Conservation (phyloP, 140 eudicot genomes). For the Cichorium intybus region DNA sequence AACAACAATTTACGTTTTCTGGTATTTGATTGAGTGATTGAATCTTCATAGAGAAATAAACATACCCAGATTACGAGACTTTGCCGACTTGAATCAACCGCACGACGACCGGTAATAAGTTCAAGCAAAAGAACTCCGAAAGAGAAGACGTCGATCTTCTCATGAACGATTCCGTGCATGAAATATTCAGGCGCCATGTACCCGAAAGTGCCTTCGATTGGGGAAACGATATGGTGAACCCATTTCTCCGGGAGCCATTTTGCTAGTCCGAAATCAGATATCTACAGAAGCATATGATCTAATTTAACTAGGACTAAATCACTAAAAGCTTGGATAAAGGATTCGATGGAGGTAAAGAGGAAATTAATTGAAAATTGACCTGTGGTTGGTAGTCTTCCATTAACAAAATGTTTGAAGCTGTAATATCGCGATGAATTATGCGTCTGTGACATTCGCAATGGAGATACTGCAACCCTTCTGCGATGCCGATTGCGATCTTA, state of each 20-base stretch:
- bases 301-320: background rate
- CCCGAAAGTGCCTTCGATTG: constrained; percentile 97
- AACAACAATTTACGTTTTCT: background rate
- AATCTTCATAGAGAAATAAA: background rate
- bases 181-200: constrained; percentile 98
- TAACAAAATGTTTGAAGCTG: constrained; percentile 87
- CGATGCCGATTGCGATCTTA: constrained; percentile 81
- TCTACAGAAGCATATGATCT: constrained; percentile 41
- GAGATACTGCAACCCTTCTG: constrained; percentile 83
- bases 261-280: constrained; percentile 93
- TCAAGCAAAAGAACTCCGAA: constrained; percentile 87
- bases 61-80: constrained; percentile 99
- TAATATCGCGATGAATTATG: constrained; percentile 88
- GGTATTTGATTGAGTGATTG: background rate
- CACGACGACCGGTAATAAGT: constrained; percentile 95
- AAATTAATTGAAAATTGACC: constrained; percentile 40
- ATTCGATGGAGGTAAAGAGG: background rate
- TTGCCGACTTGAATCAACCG: constrained; percentile 82
- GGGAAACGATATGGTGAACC: constrained; percentile 89
- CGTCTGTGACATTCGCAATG: constrained; percentile 88
- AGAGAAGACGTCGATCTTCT: constrained; percentile 94
- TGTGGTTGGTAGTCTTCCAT: constrained; percentile 82
- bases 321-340: no score
- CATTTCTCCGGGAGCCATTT: constrained; percentile 99
- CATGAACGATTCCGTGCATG: constrained; percentile 95